A percentile compares a stretch with the other conserved stretches of the same genome.
Evolutionary conservation across 495 filamentous ascomycete species (phyloP).

Genomic region (Penicillium samsonianum): DNA sequence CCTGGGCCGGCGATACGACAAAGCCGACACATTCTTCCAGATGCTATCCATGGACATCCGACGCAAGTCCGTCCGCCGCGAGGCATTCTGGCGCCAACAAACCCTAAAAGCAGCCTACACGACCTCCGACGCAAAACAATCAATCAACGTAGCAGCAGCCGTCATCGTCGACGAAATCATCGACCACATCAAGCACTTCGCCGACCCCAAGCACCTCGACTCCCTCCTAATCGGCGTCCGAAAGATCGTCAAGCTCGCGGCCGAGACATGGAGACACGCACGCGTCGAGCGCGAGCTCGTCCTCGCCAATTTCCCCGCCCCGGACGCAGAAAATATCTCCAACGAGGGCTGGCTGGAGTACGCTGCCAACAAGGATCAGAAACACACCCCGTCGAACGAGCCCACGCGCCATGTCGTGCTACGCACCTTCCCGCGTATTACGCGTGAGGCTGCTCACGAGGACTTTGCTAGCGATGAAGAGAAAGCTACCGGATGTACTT

Average conservation of each 20-base stretch:
- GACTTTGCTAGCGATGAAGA: constrained; percentile 47
- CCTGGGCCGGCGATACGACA: constrained; percentile 60
- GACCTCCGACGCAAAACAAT: constrained; percentile 60
- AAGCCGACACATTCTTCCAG: constrained; percentile 62
- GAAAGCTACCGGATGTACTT: constrained; percentile 46
- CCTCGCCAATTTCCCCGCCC: constrained; percentile 52
- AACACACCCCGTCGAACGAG: constrained; percentile 25
- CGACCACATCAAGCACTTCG: constrained; percentile 58
- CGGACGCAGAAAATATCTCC: constrained; percentile 41
- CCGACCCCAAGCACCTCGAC: constrained; percentile 56
- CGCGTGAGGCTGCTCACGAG: constrained; percentile 58
- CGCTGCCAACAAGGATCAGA: constrained; percentile 26
- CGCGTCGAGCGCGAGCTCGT: constrained; percentile 64
- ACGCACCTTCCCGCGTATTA: constrained; percentile 56
- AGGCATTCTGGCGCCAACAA: constrained; percentile 65
- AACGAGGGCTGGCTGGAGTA: constrained; percentile 54
- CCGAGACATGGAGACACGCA: constrained; percentile 65
- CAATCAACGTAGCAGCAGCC: constrained; percentile 59
- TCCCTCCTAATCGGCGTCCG: constrained; percentile 52
- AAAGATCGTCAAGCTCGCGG: constrained; percentile 62
- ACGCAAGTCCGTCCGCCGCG: constrained; percentile 60
- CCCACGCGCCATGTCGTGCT: constrained; percentile 49
- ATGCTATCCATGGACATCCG: constrained; percentile 63
- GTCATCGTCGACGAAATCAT: constrained; percentile 64
- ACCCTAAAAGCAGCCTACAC: constrained; percentile 67